Evolutionary conservation across 768 basidiomycete species (phyloP), one percentile per base, ranked within the genome.

Genomic region (Cubamyces lactineus): DNA sequence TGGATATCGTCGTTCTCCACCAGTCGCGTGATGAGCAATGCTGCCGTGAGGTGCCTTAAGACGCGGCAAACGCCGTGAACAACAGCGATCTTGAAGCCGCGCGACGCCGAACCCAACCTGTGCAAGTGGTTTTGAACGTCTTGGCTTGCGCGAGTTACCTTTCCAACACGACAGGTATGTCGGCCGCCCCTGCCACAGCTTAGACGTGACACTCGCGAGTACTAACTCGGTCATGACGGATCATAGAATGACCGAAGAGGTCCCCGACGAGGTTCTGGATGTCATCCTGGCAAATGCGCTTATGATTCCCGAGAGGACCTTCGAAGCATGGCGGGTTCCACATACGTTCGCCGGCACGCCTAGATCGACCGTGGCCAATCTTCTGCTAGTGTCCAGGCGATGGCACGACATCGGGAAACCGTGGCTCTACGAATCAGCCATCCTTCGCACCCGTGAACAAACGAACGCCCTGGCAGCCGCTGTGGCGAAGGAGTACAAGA

Each of bases 401-500:
- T 58, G 57, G 57, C 40, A 58, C 48, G 38, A 49, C 48, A 39
- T 51, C 15, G 56, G 40, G 6, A 6, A 28, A n/a, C 57, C 57
- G 8, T 40, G 17, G 15, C 48, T 58, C 3, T 51, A 42, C n/a
- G 57, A 58, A 28, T 40, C 49, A 1, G 57, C 57, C 15, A 58
- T 58, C 24, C n/a, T 58, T 8, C 57, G 57, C 47, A 58, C 57
- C 19, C 26, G 17, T 1, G 19, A 16, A 5, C 57, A 50, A 8
- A 41, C 42, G 23, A 3, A 9, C 26, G 38, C 16, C 2, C 38
- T 58, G 11, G 38, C 47, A 28, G 5, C 24, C 23, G 23, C 48
- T 2, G 24, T 47, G 40, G 16, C 23, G 8, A 43, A 42, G 16
- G 15, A 16, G 9, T 11, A 51, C 48, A 40, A 12, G 13, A 53